Percentiles rank a stretch among this genome's conserved stretches.
phyloP scores from a whole-genome alignment of 805 yeast species.

The Jamesozyma piceae region DNA sequence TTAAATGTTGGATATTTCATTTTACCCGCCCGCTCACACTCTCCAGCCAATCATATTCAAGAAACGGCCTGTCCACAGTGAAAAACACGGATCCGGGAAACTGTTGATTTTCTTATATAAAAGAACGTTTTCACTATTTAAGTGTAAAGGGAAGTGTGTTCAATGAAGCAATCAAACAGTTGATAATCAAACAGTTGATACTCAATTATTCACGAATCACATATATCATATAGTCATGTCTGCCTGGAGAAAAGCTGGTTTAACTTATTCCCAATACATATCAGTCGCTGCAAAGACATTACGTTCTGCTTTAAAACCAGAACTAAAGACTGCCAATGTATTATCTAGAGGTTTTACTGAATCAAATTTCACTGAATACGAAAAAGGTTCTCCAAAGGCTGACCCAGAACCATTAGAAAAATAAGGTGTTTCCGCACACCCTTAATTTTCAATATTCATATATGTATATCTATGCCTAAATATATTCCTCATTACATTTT shows the following conservation, averaged over 20 bases:
- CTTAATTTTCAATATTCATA: not conserved
- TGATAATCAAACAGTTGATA: not conserved
- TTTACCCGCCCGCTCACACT: not conserved
- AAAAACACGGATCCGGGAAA: not conserved
- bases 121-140: not conserved
- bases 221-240: slow-evolving; percentile 1
- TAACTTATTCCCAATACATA: slow-evolving; percentile 75
- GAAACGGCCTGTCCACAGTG: not conserved
- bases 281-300: slow-evolving; percentile 83
- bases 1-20: no score
- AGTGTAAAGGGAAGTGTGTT: not conserved
- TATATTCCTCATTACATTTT: not conserved
- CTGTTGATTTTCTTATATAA: not conserved
- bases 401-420: slow-evolving; percentile 29
- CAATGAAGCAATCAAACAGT: not conserved
- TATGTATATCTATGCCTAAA: not conserved
- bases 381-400: slow-evolving; percentile 48
- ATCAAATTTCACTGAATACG: slow-evolving; percentile 60
- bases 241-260: slow-evolving; percentile 59
- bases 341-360: slow-evolving; percentile 68
- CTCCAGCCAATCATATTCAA: not conserved
- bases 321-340: slow-evolving; percentile 58
- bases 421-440: not conserved
- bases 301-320: slow-evolving; percentile 82
- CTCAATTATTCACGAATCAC: not conserved